Base-by-base conservation (phyloP, 768 basidiomycete genomes). In the Suillus brevipes region DNA sequence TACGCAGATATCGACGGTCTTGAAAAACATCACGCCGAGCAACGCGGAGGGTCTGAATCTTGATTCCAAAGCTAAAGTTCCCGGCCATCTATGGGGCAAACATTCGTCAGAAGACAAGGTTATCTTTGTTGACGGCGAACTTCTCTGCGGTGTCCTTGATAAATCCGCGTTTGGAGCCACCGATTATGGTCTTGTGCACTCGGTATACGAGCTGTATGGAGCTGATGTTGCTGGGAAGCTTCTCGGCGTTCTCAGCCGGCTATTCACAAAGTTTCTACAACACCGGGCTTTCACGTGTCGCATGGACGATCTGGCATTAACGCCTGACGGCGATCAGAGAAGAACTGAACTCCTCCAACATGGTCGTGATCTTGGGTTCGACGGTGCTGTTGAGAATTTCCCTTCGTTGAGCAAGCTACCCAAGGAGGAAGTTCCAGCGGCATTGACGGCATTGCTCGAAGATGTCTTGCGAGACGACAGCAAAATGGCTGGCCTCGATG, bases 141-240 rank as follows among this genome's bases (percentile, higher is more conserved):
- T 99, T 2, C 84, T 99, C 49, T 92, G 91, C 68, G 97, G 97
- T 76, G 86, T 98, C 42, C 84, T 99, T 63, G 97, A 99, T 81
- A 99, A 99, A 79, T 91, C 96, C 9, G 94, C 97, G 34, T 97
- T 97, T 74, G 97, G 97, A 69, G 96, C 97, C 28, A 89, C 92
- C 2, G 93, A 97, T 20, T 99, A 91, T 74, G 97, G 97, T 75
- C 86, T 99, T 45, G 94, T 99, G 13, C 97, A 99, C 77, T 98
- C 97, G 0, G 90, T 96, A 20, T 94, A 96, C 76, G 97, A 99
- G 70, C 80, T 99, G 9, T 99, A 98, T 73, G 96, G 97, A 14
- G 83, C 96, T 12, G 90, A 91, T 60, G 79, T 87, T 25, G 97
- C 97, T 6, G 97, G 96, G 60, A 89, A 89, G 72, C 87, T 99